A percentile compares a stretch with the other conserved stretches of the same genome.
These are phyloP conservation scores for Neocallimastix lanati DNA, from an alignment of 192 early-diverging fungal genomes.

Conservation along the genomic window DNA sequence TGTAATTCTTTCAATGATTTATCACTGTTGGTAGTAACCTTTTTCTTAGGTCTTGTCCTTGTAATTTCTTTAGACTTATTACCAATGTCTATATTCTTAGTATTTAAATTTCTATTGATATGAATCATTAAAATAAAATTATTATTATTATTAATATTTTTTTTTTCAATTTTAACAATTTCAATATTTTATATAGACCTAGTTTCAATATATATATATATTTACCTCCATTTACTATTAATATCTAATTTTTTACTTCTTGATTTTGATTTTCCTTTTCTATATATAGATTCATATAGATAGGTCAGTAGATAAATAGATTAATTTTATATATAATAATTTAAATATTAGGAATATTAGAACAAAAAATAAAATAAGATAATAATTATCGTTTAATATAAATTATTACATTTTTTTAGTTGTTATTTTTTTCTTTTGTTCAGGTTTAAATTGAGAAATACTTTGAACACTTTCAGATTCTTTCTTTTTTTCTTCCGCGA, in stretches of 20 bases:
- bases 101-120: not conserved
- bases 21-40: not conserved
- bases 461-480: not conserved
- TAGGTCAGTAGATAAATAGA: no score
- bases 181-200: no score
- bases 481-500: not conserved
- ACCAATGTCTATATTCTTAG: not conserved
- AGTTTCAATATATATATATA: not conserved
- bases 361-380: no score
- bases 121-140: no score
- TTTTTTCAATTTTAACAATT: no score
- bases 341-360: no score
- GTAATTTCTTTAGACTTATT: not conserved
- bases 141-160: no score
- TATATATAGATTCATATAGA: no score
- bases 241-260: not conserved
- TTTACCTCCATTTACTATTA: not conserved
- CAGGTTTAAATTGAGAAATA: not conserved
- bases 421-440: conserved; percentile 14
- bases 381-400: no score
- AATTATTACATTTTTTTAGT: conserved; percentile 30
- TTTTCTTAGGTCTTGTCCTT: not conserved
- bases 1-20: not conserved
- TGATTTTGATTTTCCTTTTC: not conserved
- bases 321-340: no score